Evolutionary conservation across 2,329 filamentous ascomycete genomes (phyloP), one percentile per base, ranked within the genome.

Genomic region (Fusarium austroafricanum): DNA sequence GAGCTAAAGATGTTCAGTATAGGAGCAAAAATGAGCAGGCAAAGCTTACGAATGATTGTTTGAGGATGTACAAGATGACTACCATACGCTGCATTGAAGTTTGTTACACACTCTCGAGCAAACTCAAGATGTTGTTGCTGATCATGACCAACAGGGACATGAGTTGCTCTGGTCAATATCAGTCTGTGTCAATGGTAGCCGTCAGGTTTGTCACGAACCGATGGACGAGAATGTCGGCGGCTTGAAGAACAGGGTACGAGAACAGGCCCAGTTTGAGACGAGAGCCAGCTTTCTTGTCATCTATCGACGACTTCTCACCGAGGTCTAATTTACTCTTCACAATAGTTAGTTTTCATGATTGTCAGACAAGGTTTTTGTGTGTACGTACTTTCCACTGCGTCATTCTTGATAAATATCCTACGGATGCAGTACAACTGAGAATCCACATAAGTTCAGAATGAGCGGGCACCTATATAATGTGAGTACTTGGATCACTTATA

Each of bases 381-480:
- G 11, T 10, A 43, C 20, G 49, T 60, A 93, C 93, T 89, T 99
- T 99, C 94, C 96, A 99, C 79, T 98, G 96, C 28, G 96, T 98
- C 96, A 99, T 99, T n/a, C 96, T 86, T 11, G 91, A 91, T n/a
- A 99, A 83, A 79, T 97, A 97, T 38, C 96, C 96, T 79, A 96
- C 94, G 7, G 92, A 95, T 23, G 96, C 92, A 52, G 92, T 92
- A 70, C 94, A 97, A 75, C 93, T 95, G 65, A 99, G 81, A 75
- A 98, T 94, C 96, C 96, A 99, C 92, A 97, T 97, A 67, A 99
- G 85, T 79, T 98, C 94, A 6, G 92, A 83, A 80, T 98, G 96
- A 45, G 90, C 89, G 18, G 89, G 84, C 3, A 94, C 89, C 88
- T 92, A 45, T 6, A 28, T 2, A 5, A 4, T 6, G 14, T 63